Percentiles rank a stretch among this genome's conserved stretches.
Conservation (phyloP, 345 rosid species). For the Gossypium rotundifolium region DNA sequence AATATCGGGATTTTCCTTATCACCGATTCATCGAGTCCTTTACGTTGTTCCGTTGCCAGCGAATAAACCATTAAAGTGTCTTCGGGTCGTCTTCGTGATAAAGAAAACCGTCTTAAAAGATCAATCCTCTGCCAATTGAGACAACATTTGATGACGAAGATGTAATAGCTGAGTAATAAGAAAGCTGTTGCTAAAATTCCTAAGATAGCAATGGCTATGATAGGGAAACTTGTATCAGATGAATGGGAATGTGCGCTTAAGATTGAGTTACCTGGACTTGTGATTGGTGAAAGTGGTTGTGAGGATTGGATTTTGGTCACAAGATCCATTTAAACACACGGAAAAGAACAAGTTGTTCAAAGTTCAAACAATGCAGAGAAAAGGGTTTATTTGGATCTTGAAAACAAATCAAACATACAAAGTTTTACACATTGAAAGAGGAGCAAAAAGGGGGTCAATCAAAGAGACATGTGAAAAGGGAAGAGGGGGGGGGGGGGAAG, state of each 20-base stretch:
- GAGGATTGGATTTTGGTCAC: slow-evolving; percentile 17
- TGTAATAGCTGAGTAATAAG: slow-evolving; percentile 76
- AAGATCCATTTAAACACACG: slow-evolving; percentile 36
- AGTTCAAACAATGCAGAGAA: background rate
- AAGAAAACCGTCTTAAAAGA: slow-evolving; percentile 46
- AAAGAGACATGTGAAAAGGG: background rate
- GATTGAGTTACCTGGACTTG: slow-evolving; percentile 22
- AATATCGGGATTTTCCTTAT: slow-evolving; percentile 79
- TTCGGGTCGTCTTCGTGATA: slow-evolving; percentile 41
- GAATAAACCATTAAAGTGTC: slow-evolving; percentile 45
- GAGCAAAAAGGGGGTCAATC: background rate
- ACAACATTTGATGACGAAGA: slow-evolving; percentile 85
- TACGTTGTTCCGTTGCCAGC: slow-evolving; percentile 38
- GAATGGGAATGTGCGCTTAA: slow-evolving; percentile 24
- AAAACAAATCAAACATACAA: background rate
- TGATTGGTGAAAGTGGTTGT: slow-evolving; percentile 29
- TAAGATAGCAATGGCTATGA: slow-evolving; percentile 64
- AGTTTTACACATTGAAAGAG: background rate
- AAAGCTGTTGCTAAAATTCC: slow-evolving; percentile 83
- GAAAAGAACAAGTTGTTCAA: background rate
- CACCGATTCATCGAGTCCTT: slow-evolving; percentile 76
- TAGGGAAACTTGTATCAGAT: slow-evolving; percentile 57
- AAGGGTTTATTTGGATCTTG: slow-evolving; percentile 11
- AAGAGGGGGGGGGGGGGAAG: slow-evolving; percentile 11
- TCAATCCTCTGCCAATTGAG: slow-evolving; percentile 76